Percentiles rank a stretch among this genome's conserved stretches.
Evolutionary conservation across 495 filamentous ascomycete genomes (phyloP).

Genomic region (Darksidea phi): DNA sequence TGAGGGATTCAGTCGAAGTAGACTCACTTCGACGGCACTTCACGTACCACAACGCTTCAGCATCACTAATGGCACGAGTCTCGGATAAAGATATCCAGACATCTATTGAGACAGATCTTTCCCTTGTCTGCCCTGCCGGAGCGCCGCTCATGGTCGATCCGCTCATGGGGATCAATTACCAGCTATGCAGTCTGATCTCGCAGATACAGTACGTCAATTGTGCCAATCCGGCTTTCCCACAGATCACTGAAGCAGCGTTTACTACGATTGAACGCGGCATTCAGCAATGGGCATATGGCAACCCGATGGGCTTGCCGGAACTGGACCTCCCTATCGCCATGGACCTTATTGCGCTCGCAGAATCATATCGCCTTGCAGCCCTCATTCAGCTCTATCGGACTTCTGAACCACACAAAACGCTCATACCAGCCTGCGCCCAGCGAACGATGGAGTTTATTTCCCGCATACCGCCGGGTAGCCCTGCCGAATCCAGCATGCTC

Average conservation of each 20-base stretch:
- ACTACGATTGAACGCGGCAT: conserved; percentile 18
- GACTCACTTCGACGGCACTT: conserved; percentile 27
- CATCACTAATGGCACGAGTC: conserved; percentile 23
- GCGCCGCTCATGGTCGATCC: conserved; percentile 14
- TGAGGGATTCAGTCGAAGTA: conserved; percentile 13
- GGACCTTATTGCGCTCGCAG: conserved; percentile 28
- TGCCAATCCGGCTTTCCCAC: conserved; percentile 22
- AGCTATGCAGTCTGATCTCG: conserved; percentile 16
- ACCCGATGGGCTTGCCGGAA: conserved; percentile 11
- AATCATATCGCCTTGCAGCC: conserved; percentile 17
- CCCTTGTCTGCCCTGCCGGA: neutral
- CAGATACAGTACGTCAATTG: conserved; percentile 20
- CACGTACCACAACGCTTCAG: conserved; percentile 31
- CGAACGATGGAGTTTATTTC: conserved; percentile 21
- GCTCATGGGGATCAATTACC: conserved; percentile 28
- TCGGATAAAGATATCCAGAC: neutral
- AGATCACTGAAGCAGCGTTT: conserved; percentile 20
- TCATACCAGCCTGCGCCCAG: conserved; percentile 19
- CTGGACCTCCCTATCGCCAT: conserved; percentile 23
- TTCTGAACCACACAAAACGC: conserved; percentile 20
- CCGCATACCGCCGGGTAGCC: conserved; percentile 27
- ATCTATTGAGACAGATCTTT: neutral
- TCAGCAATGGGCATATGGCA: conserved; percentile 25
- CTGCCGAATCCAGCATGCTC: conserved; percentile 26
- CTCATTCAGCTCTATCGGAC: conserved; percentile 30